Conservation (phyloP, 169 alveolate species). For the Plasmodium reichenowi region DNA sequence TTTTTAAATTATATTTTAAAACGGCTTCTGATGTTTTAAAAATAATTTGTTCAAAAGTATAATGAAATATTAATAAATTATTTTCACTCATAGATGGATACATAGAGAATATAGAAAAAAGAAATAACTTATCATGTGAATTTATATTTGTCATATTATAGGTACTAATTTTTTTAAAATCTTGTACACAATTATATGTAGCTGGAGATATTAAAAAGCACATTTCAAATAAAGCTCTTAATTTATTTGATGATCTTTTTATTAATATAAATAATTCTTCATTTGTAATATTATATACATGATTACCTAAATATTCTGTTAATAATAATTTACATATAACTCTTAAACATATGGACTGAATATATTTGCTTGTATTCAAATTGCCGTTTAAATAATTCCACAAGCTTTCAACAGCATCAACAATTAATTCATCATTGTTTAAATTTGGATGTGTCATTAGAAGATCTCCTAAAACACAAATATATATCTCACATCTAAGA, state of each 20-base stretch:
- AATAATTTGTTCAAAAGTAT: constrained; percentile 81
- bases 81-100: constrained; percentile 82
- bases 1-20: constrained; percentile 74
- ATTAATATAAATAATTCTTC: constrained; percentile 47
- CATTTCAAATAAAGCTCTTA: constrained; percentile 81
- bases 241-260: constrained; percentile 51
- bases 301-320: constrained; percentile 58
- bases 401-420: constrained; percentile 77
- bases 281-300: constrained; percentile 4
- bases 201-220: constrained; percentile 80
- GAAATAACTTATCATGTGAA: constrained; percentile 78
- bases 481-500: constrained; percentile 82
- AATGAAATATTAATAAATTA: constrained; percentile 78
- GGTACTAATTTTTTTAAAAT: constrained; percentile 79
- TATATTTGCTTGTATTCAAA: constrained; percentile 78
- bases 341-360: constrained; percentile 80
- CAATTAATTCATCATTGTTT: constrained; percentile 43
- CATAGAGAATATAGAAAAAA: constrained; percentile 77
- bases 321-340: constrained; percentile 76
- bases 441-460: constrained; percentile 77
- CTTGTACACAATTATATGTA: constrained; percentile 47
- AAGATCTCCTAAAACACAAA: constrained; percentile 80
- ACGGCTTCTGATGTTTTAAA: constrained; percentile 79
- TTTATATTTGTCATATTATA: constrained; percentile 62
- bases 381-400: constrained; percentile 79